Conservation (phyloP, 2,329 filamentous ascomycete species). For the Aspergillus niger region DNA sequence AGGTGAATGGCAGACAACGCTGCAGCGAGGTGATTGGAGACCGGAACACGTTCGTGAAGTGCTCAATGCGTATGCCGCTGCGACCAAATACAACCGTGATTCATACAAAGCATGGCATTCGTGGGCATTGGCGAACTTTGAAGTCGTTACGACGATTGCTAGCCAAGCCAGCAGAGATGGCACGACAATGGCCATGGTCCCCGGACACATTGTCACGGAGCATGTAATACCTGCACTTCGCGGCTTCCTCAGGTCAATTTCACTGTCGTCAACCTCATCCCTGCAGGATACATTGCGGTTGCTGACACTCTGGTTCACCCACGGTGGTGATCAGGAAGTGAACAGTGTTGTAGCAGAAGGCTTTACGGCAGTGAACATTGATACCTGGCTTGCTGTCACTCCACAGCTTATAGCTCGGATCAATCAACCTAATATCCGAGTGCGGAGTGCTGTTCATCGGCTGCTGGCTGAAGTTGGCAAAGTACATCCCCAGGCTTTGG, state of each 20-base stretch:
- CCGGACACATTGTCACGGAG: constrained; percentile 71
- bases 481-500: constrained; percentile 90
- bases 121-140: constrained; percentile 97
- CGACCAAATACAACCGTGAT: constrained; percentile 87
- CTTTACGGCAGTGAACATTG: constrained; percentile 86
- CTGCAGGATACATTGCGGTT: constrained; percentile 92
- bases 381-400: constrained; percentile 98
- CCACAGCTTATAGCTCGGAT: constrained; percentile 96
- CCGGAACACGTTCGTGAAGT: constrained; percentile 84
- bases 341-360: constrained; percentile 87
- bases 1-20: constrained; percentile 88
- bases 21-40: constrained; percentile 88
- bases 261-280: constrained; percentile 85
- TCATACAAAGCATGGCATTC: constrained; percentile 99
- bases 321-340: constrained; percentile 85
- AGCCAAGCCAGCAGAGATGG: constrained; percentile 64
- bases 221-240: constrained; percentile 93
- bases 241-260: constrained; percentile 97
- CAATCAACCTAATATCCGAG: constrained; percentile 88
- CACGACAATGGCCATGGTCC: constrained; percentile 51
- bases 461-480: constrained; percentile 90
- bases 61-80: constrained; percentile 83
- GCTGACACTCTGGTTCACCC: constrained; percentile 93
- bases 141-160: constrained; percentile 84
- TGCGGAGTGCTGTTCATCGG: constrained; percentile 88